A percentile compares a stretch with the other conserved stretches of the same genome.
These are phyloP conservation scores for Chaetomium cochliodes DNA, from an alignment of 495 filamentous ascomycete genomes.

Conservation along the genomic window DNA sequence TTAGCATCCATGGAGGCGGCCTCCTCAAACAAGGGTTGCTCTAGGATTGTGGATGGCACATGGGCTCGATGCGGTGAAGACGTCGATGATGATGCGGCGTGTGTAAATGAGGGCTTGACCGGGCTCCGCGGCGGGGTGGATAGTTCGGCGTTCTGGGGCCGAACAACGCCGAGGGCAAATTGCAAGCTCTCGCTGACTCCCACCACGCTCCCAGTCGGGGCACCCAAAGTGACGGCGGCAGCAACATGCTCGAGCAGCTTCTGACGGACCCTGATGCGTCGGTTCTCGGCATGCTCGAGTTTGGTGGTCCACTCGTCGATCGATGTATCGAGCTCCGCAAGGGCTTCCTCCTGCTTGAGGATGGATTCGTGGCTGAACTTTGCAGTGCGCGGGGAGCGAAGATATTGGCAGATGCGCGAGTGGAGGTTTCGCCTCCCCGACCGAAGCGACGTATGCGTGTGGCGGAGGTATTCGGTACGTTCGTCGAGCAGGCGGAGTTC, in stretches of 20 bases:
- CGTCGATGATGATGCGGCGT: conserved; percentile 33
- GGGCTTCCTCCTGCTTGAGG: conserved; percentile 71
- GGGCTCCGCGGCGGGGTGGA: conserved; percentile 52
- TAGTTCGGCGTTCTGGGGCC: conserved; percentile 41
- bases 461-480: conserved; percentile 68
- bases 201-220: conserved; percentile 33
- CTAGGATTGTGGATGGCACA: conserved; percentile 50
- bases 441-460: conserved; percentile 65
- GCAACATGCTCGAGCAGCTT: conserved; percentile 75
- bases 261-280: conserved; percentile 65
- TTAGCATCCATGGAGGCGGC: conserved; percentile 23
- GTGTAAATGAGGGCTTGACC: conserved; percentile 37
- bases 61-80: conserved; percentile 47
- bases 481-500: conserved; percentile 70
- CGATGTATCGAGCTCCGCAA: conserved; percentile 66
- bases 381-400: conserved; percentile 59
- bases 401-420: conserved; percentile 64
- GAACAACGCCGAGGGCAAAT: conserved; percentile 41
- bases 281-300: conserved; percentile 72
- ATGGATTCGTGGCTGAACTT: conserved; percentile 66
- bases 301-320: conserved; percentile 75
- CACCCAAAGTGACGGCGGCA: conserved; percentile 51
- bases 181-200: conserved; percentile 44
- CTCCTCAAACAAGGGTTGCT: conserved; percentile 46
- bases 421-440: conserved; percentile 67